Evolutionary conservation across 805 yeast species (phyloP), one percentile per base, ranked within the genome.

Genomic region (Candida parachauliodes): DNA sequence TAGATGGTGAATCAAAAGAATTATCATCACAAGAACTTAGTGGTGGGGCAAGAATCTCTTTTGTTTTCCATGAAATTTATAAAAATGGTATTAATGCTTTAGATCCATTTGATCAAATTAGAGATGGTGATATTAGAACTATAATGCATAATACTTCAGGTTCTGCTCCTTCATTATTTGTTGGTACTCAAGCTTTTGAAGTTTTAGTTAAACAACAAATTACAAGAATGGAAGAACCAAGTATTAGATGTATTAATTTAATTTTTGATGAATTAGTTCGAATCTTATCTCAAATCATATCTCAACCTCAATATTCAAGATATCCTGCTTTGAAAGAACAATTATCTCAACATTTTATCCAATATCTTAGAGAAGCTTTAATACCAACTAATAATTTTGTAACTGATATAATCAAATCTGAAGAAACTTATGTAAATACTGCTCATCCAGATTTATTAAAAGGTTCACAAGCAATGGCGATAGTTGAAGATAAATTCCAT

Each of bases 1-100:
- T 93, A 50, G 93, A 86, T 53, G 98, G 98, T 65, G 91, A 87
- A 60, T 83, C 93, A 18, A 85, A 79, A 60, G 98, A 93, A 54
- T 71, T 93, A 47, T 79, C 94, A 7, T 79, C 89, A 8, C 77
- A 82, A 53, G 98, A 93, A 66, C 76, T 93, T 49, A 84, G 95
- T 48, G 98, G 98, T 58, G 98, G 96, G 64, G 98, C 98, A 0
- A 84, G 98, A 74, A 85, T 91, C 45, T 82, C 95, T 21, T 93
- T 88, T 70, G 98, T 91, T 14, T 93, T 91, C 71, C 98, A 91
- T 60, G 98, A 91, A 68, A 84, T 93, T 41, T 91, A 80, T 70
- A 83, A 91, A 57, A 89, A 87, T 59, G 98, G 98, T 66, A 75
- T 91, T 39, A 77, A 79, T 55, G 85, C 96, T 0, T 72, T 91